phyloP scores from a whole-genome alignment of 192 early-diverging fungal species.

The Pilobolus umbonatus region DNA sequence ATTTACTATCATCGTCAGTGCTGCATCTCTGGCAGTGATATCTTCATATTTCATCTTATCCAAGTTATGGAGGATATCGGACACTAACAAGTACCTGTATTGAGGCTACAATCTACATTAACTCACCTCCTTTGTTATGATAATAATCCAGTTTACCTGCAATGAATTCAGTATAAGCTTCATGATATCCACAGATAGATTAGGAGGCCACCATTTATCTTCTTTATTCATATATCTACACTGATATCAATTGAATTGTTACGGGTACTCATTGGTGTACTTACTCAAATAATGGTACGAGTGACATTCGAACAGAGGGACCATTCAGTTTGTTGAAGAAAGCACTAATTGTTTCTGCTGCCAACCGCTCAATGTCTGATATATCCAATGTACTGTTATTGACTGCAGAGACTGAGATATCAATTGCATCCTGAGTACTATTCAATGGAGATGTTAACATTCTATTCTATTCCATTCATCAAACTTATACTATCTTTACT shows the following conservation, averaged over 20 bases:
- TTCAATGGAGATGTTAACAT: not conserved
- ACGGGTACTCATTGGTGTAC: not conserved
- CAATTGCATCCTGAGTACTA: not conserved
- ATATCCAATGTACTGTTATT: not conserved
- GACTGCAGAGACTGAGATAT: not conserved
- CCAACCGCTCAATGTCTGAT: not conserved
- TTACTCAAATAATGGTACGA: slow-evolving; percentile 20
- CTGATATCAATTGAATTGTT: not conserved
- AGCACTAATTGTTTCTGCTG: not conserved
- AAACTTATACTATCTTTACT: not conserved
- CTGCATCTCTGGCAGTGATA: slow-evolving; percentile 32
- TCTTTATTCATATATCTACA: slow-evolving; percentile 28
- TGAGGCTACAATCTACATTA: slow-evolving; percentile 33
- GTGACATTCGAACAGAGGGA: slow-evolving; percentile 13
- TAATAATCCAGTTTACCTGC: slow-evolving; percentile 20
- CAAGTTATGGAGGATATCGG: slow-evolving; percentile 41
- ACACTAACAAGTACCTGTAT: slow-evolving; percentile 45
- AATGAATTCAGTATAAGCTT: slow-evolving; percentile 26
- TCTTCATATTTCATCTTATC: slow-evolving; percentile 9
- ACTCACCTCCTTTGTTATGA: not conserved
- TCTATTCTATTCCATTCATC: not conserved
- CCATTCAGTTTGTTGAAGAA: slow-evolving; percentile 17
- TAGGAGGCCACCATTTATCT: slow-evolving; percentile 29
- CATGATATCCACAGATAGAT: slow-evolving; percentile 25
- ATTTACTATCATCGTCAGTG: slow-evolving; percentile 38